A percentile compares a stretch with the other conserved stretches of the same genome.
Evolutionary conservation across 192 early-diverging fungal species (phyloP).

Genomic region (Coemansia aciculifera): DNA sequence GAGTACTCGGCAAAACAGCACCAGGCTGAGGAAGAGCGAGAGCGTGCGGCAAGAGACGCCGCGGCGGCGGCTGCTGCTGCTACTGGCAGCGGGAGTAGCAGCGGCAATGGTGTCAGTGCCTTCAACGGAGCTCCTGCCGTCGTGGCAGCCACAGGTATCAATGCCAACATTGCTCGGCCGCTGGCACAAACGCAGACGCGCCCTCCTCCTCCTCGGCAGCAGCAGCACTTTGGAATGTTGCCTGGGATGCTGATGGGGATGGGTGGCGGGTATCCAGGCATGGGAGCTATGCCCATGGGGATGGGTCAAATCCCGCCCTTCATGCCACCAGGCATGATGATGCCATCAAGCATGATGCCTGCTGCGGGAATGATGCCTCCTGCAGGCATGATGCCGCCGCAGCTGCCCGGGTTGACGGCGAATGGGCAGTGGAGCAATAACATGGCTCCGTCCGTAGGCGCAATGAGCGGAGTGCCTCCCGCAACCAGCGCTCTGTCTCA

Average conservation of each 20-base stretch:
- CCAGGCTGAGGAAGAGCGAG: background rate
- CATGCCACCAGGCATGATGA: constrained; percentile 37
- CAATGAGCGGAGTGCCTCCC: background rate
- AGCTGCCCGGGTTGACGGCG: constrained; percentile 10
- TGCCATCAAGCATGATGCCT: constrained; percentile 8
- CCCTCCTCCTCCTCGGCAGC: constrained; percentile 33
- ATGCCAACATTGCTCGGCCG: constrained; percentile 14
- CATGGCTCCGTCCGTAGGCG: constrained; percentile 2
- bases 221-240: constrained; percentile 24
- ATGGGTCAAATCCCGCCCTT: constrained; percentile 41
- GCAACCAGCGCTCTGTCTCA: background rate
- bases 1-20: constrained; percentile 36
- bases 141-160: background rate
- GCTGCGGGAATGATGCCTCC: constrained; percentile 25
- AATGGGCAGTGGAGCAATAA: constrained; percentile 11
- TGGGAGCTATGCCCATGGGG: constrained; percentile 32
- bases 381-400: constrained; percentile 13
- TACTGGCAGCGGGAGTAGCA: background rate
- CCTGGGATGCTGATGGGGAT: constrained; percentile 30
- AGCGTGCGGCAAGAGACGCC: background rate
- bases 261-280: constrained; percentile 19
- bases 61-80: constrained; percentile 10
- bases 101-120: background rate
- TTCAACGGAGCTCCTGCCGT: background rate
- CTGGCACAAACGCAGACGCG: constrained; percentile 34